Evolutionary conservation across 106 monocot genomes (phyloP).

Genomic region (Dioscorea dumetorum): DNA sequence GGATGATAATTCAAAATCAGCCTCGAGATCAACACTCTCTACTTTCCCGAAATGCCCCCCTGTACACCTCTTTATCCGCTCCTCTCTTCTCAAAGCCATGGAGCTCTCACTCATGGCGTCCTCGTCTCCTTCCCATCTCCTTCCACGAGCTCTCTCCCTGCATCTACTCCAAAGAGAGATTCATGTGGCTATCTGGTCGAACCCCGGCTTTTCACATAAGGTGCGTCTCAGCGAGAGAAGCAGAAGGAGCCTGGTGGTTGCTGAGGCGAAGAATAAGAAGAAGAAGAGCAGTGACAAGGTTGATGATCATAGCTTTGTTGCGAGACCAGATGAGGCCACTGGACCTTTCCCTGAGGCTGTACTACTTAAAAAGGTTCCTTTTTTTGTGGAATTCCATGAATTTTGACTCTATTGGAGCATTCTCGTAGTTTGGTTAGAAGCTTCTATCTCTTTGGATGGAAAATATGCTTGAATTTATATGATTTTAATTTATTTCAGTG

Average conservation of each 20-base stretch:
- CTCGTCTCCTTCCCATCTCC: background rate
- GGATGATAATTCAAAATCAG: too few species aligned
- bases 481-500: too few species aligned
- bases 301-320: constrained; percentile 47
- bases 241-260: constrained; percentile 9
- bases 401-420: too few species aligned
- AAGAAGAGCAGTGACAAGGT: constrained; percentile 6
- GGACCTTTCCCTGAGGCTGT: constrained; percentile 83
- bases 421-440: too few species aligned
- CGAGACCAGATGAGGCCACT: constrained; percentile 63
- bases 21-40: too few species aligned
- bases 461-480: too few species aligned
- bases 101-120: background rate
- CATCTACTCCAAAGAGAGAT: background rate
- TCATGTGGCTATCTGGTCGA: too few species aligned
- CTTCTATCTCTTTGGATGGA: too few species aligned
- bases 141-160: background rate
- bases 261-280: constrained; percentile 39
- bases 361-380: constrained; percentile 69
- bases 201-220: background rate
- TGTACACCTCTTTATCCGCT: too few species aligned
- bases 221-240: background rate
- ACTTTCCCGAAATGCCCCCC: too few species aligned
- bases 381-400: constrained; percentile 2
- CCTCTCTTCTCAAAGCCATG: background rate